A percentile compares a stretch with the other conserved stretches of the same genome.
These are phyloP conservation scores for Przewalskia tangutica DNA, from an alignment of 257 asterid genomes.

Conservation along the genomic window DNA sequence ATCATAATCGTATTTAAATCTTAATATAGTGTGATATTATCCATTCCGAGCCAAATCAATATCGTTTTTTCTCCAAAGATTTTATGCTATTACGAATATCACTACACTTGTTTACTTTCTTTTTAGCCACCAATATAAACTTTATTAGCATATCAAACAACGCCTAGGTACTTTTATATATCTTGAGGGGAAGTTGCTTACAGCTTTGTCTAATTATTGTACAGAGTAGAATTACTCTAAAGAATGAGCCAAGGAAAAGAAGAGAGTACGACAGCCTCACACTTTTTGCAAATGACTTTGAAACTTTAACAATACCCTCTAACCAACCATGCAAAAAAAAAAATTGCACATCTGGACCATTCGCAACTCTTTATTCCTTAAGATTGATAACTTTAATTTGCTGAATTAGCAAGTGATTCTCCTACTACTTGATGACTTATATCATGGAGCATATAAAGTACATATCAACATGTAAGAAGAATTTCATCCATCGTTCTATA, in stretches of 20 bases:
- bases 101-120: too few species aligned
- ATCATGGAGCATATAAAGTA: neutral
- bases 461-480: neutral
- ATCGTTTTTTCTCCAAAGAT: too few species aligned
- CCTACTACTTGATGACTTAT: neutral
- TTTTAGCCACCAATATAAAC: too few species aligned
- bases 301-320: neutral
- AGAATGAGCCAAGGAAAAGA: neutral
- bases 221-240: neutral
- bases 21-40: too few species aligned
- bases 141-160: too few species aligned
- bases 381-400: neutral
- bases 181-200: neutral
- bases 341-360: neutral
- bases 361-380: neutral
- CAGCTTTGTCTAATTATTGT: neutral
- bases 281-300: neutral
- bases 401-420: neutral
- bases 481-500: neutral
- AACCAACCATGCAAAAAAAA: too few species aligned
- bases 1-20: too few species aligned
- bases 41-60: too few species aligned
- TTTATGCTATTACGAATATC: too few species aligned
- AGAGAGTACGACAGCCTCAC: neutral
- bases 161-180: too few species aligned